Conservation (phyloP, 2,329 filamentous ascomycete genomes). For the Onygenales sp. region DNA sequence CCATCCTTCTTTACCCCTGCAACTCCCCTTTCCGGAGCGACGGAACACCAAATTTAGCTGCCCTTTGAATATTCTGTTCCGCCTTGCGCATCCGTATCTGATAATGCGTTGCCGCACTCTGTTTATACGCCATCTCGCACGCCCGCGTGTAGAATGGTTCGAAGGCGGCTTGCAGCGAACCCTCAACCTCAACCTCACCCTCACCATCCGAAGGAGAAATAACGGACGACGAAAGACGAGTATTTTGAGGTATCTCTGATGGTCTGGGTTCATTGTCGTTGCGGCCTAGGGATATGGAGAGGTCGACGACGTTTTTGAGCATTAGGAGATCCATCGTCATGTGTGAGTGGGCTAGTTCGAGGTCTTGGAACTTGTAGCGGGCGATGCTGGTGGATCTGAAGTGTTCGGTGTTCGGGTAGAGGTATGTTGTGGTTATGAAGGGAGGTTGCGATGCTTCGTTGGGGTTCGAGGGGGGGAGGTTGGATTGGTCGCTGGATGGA, state of each 20-base stretch:
- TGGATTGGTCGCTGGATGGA: background rate
- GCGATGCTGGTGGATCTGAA: conserved; percentile 19
- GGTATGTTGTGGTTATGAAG: conserved; percentile 22
- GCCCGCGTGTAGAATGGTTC: conserved; percentile 27
- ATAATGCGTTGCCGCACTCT: conserved; percentile 15
- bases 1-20: background rate
- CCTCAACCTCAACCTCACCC: conserved; percentile 3
- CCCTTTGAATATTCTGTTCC: too few relatives aligned
- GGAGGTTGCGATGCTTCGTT: background rate
- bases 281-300: conserved; percentile 21
- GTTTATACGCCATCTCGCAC: conserved; percentile 29
- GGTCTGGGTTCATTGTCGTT: conserved; percentile 7
- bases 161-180: conserved; percentile 18
- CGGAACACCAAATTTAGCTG: too few relatives aligned
- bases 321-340: conserved; percentile 25
- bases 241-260: background rate
- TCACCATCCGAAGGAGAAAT: background rate
- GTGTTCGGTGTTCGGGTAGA: conserved; percentile 24
- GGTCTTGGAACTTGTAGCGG: conserved; percentile 23
- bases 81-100: background rate
- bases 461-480: too few relatives aligned
- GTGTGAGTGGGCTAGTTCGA: conserved; percentile 23
- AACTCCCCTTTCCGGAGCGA: background rate
- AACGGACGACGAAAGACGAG: background rate
- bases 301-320: conserved; percentile 19